Conservation (phyloP, 352 stramenopile species). For the Phytopythium boreale region DNA sequence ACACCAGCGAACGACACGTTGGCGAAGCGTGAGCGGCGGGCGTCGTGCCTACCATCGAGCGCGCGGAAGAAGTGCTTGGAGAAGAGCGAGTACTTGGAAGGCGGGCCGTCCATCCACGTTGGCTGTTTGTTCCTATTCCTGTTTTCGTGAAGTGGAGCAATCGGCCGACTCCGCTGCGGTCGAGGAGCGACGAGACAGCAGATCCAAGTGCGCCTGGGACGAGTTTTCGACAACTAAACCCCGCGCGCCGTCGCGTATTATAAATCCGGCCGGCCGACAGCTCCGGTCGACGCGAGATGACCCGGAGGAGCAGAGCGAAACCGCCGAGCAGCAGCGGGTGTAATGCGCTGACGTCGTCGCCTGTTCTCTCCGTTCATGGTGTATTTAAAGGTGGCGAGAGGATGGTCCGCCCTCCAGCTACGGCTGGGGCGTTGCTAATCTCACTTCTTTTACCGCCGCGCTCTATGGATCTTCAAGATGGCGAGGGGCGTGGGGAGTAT, state of each 20-base stretch:
- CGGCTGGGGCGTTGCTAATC: slow-evolving; percentile 7
- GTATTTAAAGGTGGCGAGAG: not conserved
- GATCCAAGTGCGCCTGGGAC: slow-evolving; percentile 21
- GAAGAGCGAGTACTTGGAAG: slow-evolving; percentile 27
- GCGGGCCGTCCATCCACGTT: slow-evolving; percentile 16
- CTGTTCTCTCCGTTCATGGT: not conserved
- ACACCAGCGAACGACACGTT: slow-evolving; percentile 16
- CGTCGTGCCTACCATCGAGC: not conserved
- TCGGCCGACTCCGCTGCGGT: not conserved
- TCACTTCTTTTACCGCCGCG: not conserved
- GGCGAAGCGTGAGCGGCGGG: slow-evolving; percentile 15
- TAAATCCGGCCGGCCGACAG: not conserved
- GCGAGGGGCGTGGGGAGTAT: not conserved
- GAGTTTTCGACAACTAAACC: slow-evolving; percentile 22
- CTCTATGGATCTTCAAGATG: not conserved
- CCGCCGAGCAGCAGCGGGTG: not conserved
- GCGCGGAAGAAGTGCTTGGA: slow-evolving; percentile 28
- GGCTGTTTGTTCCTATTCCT: not conserved
- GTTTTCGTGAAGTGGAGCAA: not conserved
- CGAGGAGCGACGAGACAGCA: slow-evolving; percentile 4
- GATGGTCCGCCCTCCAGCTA: not conserved
- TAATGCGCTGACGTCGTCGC: not conserved
- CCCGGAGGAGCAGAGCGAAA: not conserved
- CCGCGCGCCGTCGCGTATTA: not conserved
- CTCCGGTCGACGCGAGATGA: not conserved